phyloP scores from a whole-genome alignment of 2,329 filamentous ascomycete species.

The Stagonosporopsis rhizophila region DNA sequence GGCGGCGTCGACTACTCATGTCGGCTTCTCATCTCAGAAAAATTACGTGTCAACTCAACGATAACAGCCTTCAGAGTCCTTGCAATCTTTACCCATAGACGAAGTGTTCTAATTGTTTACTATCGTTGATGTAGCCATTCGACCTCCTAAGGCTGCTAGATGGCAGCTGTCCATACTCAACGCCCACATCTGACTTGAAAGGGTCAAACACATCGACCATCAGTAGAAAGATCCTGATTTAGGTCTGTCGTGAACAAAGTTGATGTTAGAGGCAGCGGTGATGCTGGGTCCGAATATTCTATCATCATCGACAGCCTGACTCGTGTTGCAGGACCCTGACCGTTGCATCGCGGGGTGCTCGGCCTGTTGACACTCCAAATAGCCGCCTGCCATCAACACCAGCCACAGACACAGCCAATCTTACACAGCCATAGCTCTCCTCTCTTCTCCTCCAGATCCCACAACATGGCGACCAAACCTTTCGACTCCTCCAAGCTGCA shows the following conservation, averaged over 20 bases:
- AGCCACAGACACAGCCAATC: constrained; percentile 18
- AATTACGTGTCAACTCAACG: too few relatives aligned
- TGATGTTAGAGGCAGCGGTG: background rate
- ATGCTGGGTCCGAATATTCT: constrained; percentile 12
- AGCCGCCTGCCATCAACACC: constrained; percentile 8
- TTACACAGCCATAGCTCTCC: constrained; percentile 4
- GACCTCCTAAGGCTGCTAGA: too few relatives aligned
- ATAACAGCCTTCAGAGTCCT: too few relatives aligned
- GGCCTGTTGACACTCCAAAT: constrained; percentile 12
- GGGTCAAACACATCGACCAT: too few relatives aligned
- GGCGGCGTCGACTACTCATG: too few relatives aligned
- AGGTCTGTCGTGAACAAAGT: too few relatives aligned
- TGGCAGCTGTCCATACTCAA: too few relatives aligned
- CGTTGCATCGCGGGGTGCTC: constrained; percentile 15
- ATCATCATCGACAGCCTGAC: constrained; percentile 23
- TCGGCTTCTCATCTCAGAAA: background rate
- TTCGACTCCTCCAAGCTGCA: constrained; percentile 68
- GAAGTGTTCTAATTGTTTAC: too few relatives aligned
- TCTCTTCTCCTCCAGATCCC: background rate
- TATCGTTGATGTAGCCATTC: too few relatives aligned
- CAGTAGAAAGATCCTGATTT: too few relatives aligned
- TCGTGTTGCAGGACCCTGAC: constrained; percentile 27
- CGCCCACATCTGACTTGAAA: too few relatives aligned
- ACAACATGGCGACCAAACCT: constrained; percentile 52
- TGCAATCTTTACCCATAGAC: too few relatives aligned